phyloP scores from a whole-genome alignment of 2,329 filamentous ascomycete species.

The Ramularia endophylla region DNA sequence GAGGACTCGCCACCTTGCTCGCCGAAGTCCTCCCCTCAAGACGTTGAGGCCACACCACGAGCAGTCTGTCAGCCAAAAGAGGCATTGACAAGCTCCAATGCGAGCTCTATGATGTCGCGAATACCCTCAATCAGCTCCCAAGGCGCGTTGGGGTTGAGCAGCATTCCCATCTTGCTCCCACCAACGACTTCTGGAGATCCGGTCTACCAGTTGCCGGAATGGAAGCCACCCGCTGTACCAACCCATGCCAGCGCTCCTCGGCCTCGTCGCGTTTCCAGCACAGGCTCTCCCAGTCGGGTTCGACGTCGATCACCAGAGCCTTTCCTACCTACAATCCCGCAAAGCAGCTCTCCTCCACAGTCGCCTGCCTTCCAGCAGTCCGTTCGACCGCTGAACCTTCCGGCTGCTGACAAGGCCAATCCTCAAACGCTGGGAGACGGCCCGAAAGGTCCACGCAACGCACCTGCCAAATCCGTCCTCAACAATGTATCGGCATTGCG shows the following conservation, averaged over 20 bases:
- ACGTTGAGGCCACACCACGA: conserved; percentile 23
- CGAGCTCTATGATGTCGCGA: conserved; percentile 27
- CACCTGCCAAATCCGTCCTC: conserved; percentile 33
- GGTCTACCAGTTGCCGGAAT: conserved; percentile 9
- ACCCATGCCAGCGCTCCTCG: conserved; percentile 1
- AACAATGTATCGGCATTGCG: conserved; percentile 36
- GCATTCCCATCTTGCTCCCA: conserved; percentile 23
- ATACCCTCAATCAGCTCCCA: conserved; percentile 12
- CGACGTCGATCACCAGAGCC: background rate
- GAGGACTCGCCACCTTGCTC: conserved; percentile 34
- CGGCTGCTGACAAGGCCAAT: background rate
- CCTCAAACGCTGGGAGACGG: background rate
- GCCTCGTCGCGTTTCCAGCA: conserved; percentile 1
- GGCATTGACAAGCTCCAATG: conserved; percentile 27
- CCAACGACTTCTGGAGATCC: conserved; percentile 10
- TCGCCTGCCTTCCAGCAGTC: background rate
- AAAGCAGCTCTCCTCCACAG: conserved; percentile 13
- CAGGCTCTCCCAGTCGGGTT: background rate
- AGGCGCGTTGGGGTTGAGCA: conserved; percentile 2
- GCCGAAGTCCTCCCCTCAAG: conserved; percentile 20
- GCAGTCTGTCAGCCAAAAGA: conserved; percentile 10
- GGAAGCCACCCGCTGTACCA: conserved; percentile 4
- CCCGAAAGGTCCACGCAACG: conserved; percentile 28
- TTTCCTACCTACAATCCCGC: conserved; percentile 8
- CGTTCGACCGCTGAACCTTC: conserved; percentile 3